Percentiles rank a stretch among this genome's conserved stretches.
phyloP scores from a whole-genome alignment of 768 basidiomycete species.

The Pulveroboletus frians region DNA sequence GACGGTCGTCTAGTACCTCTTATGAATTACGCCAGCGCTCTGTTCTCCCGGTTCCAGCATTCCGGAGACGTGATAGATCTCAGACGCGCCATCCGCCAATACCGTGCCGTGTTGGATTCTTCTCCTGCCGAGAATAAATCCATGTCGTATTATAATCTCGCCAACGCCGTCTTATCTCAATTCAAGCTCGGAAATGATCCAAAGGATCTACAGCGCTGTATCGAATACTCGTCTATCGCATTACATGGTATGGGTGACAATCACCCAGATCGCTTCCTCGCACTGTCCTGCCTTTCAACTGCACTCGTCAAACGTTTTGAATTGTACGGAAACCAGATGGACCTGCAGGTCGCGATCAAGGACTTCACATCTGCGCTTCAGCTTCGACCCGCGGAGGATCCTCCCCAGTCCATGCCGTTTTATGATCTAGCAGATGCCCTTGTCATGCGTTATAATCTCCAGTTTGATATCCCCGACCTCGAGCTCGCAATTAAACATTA shows the following conservation, averaged over 20 bases:
- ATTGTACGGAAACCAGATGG: constrained; percentile 7
- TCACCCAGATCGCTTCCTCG: constrained; percentile 16
- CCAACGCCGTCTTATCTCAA: constrained; percentile 28
- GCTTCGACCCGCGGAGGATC: constrained; percentile 11
- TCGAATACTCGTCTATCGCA: constrained; percentile 18
- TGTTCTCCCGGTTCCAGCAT: constrained; percentile 24
- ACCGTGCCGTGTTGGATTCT: constrained; percentile 17
- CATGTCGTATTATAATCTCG: constrained; percentile 26
- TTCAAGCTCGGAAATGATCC: constrained; percentile 18
- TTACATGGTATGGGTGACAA: constrained; percentile 9
- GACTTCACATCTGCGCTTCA: constrained; percentile 19
- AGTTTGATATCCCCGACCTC: constrained; percentile 21
- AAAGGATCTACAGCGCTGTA: constrained; percentile 22
- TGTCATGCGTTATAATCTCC: constrained; percentile 23
- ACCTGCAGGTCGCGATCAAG: constrained; percentile 28
- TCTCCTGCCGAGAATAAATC: constrained; percentile 15
- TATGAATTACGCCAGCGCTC: constrained; percentile 29
- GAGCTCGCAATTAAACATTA: constrained; percentile 26
- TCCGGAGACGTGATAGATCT: constrained; percentile 20
- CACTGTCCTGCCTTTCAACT: constrained; percentile 20
- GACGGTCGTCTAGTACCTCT: constrained; percentile 17
- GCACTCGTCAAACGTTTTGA: constrained; percentile 24
- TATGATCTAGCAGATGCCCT: constrained; percentile 28
- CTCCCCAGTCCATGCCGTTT: constrained; percentile 11
- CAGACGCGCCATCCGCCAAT: constrained; percentile 21